These are phyloP conservation scores for Globisporangium nagaii DNA, from an alignment of 352 stramenopile species.

Conservation along the genomic window DNA sequence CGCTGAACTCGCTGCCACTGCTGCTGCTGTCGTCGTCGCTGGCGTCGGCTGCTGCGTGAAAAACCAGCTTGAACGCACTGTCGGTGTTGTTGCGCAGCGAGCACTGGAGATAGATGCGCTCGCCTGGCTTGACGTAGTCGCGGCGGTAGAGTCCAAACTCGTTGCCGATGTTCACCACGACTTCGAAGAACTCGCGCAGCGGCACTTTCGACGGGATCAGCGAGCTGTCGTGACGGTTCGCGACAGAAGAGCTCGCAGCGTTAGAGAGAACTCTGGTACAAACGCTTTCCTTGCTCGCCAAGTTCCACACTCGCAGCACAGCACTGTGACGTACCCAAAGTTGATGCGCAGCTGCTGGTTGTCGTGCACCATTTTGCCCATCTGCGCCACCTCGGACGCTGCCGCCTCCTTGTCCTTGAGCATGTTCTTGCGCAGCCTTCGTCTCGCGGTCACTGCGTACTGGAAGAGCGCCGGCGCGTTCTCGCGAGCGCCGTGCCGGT, in stretches of 20 bases:
- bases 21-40: slow-evolving; percentile 9
- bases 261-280: too few species aligned
- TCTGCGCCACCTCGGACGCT: slow-evolving; percentile 38
- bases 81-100: slow-evolving; percentile 32
- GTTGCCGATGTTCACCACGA: slow-evolving; percentile 74
- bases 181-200: slow-evolving; percentile 46
- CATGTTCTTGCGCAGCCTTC: slow-evolving; percentile 51
- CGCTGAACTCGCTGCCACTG: slow-evolving; percentile 5
- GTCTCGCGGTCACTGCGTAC: slow-evolving; percentile 42
- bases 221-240: slow-evolving; percentile 37
- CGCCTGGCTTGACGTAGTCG: slow-evolving; percentile 31
- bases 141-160: slow-evolving; percentile 79
- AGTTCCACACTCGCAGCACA: not conserved
- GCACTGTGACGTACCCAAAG: slow-evolving; percentile 41
- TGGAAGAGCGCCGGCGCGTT: slow-evolving; percentile 33
- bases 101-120: slow-evolving; percentile 46
- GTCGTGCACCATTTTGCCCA: slow-evolving; percentile 73
- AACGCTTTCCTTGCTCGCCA: too few species aligned
- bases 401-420: slow-evolving; percentile 46
- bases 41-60: slow-evolving; percentile 6
- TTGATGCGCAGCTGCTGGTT: slow-evolving; percentile 79
- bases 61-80: slow-evolving; percentile 22
- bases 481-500: slow-evolving; percentile 6
- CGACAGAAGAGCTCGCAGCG: too few species aligned
- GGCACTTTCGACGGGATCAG: slow-evolving; percentile 50